Percentiles rank a stretch among this genome's conserved stretches.
Evolutionary conservation across 1,284 basidiomycete genomes (phyloP).

Genomic region (Ceratobasidium sp.): DNA sequence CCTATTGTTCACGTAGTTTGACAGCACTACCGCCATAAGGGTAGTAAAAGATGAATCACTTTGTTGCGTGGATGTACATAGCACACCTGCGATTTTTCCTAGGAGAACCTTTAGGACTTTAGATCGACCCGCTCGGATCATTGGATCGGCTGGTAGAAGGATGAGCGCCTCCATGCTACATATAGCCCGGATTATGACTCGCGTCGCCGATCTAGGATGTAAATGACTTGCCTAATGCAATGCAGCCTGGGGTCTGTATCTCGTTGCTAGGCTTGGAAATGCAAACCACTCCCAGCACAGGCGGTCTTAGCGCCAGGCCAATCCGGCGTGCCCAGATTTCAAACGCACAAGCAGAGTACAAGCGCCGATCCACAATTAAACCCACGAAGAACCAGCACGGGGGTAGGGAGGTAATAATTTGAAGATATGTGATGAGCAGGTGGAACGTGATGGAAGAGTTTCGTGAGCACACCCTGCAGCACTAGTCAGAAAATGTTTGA

Average conservation of each 20-base stretch:
- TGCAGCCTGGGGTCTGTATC: background rate
- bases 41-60: background rate
- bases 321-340: background rate
- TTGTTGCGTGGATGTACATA: background rate
- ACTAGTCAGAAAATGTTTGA: background rate
- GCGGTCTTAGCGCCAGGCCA: background rate
- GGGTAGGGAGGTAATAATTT: background rate
- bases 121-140: background rate
- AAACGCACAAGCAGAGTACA: background rate
- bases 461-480: background rate
- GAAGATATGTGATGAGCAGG: background rate
- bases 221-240: background rate
- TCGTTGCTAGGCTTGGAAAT: background rate
- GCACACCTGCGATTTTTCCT: background rate
- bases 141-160: background rate
- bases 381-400: background rate
- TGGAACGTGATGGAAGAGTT: background rate
- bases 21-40: background rate
- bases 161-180: background rate
- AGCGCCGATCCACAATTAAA: background rate
- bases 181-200: background rate
- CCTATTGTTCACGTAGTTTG: background rate
- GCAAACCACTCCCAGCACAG: conserved; percentile 1
- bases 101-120: background rate
- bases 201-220: background rate